phyloP scores from a whole-genome alignment of 108 stramenopile genomes.

The Skeletonema grethae region DNA sequence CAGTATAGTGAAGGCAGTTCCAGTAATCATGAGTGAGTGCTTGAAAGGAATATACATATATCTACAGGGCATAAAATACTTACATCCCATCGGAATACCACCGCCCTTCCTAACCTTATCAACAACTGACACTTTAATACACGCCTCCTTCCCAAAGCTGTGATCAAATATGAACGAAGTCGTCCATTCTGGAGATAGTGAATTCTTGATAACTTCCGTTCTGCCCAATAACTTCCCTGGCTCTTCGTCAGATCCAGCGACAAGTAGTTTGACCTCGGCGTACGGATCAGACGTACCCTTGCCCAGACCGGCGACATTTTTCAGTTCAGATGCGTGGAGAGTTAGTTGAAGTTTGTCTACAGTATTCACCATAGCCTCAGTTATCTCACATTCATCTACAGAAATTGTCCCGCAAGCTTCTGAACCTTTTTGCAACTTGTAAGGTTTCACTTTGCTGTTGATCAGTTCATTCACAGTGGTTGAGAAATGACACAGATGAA shows the following conservation, averaged over 20 bases:
- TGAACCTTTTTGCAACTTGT: too few species aligned
- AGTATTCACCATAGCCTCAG: constrained; percentile 1
- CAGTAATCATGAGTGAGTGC: neutral
- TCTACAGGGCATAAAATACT: neutral
- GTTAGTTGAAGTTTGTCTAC: constrained; percentile 35
- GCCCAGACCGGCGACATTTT: constrained; percentile 74
- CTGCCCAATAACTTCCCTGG: constrained; percentile 45
- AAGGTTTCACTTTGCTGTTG: too few species aligned
- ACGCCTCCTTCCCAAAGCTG: constrained; percentile 60
- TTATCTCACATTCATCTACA: too few species aligned
- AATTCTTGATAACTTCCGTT: constrained; percentile 76
- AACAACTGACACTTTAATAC: constrained; percentile 35
- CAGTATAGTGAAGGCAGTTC: constrained; percentile 17
- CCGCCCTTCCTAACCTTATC: constrained; percentile 31
- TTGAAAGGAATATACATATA: too few species aligned
- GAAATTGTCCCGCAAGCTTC: too few species aligned
- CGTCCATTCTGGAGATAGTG: constrained; percentile 62
- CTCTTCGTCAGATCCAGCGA: constrained; percentile 39
- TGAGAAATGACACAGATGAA: too few species aligned
- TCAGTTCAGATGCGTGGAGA: constrained; percentile 56
- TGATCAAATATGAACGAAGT: constrained; percentile 67
- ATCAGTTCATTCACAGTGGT: too few species aligned
- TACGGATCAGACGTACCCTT: constrained; percentile 45
- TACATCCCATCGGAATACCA: neutral
- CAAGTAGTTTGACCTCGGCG: constrained; percentile 53